A percentile compares a stretch with the other conserved stretches of the same genome.
These are phyloP conservation scores for Talaromyces funiculosus DNA, from an alignment of 2,329 filamentous ascomycete species.

Conservation along the genomic window DNA sequence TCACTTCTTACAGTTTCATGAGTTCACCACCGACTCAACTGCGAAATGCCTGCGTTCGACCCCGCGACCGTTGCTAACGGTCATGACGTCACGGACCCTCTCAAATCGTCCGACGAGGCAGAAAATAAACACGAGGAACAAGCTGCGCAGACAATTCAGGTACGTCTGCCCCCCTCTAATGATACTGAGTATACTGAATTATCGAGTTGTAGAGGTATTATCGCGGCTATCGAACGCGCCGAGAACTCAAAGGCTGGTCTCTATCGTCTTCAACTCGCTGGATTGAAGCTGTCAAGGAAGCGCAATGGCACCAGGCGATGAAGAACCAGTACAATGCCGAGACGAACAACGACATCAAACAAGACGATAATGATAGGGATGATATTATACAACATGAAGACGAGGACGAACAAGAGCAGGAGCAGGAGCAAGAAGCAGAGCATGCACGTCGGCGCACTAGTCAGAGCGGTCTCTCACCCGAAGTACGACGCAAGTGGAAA, in stretches of 20 bases:
- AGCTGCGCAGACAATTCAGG: slow-evolving; percentile 9
- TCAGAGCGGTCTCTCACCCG: slow-evolving; percentile 34
- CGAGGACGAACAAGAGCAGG: not conserved
- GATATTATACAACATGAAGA: not conserved
- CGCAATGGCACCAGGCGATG: slow-evolving; percentile 50
- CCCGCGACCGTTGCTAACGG: not conserved
- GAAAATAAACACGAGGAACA: not conserved
- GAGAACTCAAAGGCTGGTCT: slow-evolving; percentile 15
- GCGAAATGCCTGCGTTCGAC: not conserved
- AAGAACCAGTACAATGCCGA: slow-evolving; percentile 31
- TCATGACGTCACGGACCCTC: slow-evolving; percentile 7
- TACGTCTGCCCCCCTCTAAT: not conserved
- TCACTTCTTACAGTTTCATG: not conserved
- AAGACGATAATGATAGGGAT: not conserved
- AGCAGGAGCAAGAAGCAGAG: not conserved
- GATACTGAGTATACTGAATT: not conserved
- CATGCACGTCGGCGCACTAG: not conserved
- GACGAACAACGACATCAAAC: not conserved
- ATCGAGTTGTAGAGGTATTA: slow-evolving; percentile 11
- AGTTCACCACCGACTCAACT: not conserved
- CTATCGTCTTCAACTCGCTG: slow-evolving; percentile 14
- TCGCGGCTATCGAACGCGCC: slow-evolving; percentile 14
- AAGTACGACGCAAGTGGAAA: slow-evolving; percentile 64
- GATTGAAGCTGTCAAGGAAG: slow-evolving; percentile 47
- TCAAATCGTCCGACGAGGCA: not conserved